Base-by-base conservation (phyloP, 2,329 filamentous ascomycete species). In the Aspergillus niger region DNA sequence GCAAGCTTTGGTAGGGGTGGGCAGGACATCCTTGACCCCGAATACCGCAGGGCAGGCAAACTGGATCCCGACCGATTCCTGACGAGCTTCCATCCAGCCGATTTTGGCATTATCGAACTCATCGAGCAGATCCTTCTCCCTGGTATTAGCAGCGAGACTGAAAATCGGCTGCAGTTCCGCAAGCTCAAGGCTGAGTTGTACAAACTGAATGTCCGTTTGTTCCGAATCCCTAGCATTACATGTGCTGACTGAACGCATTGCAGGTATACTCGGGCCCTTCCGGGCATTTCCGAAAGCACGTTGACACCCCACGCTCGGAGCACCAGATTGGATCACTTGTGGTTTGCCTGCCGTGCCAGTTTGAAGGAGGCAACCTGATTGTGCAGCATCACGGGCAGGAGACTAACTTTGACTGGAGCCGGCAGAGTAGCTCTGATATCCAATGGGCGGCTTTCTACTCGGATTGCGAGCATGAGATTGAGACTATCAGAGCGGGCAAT, bases 251-350 rank as follows among this genome's bases (percentile, higher is more conserved):
- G 8, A 32, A 39, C 8, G 10, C 20, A 15, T 7, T 3, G 28
- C 54, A 85, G 81, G 67, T 84, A 2, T 86, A 86, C 63, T 80
- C 78, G 0, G 80, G 74, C 0, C 83, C 82, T 0, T 83, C 80
- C 0, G 82, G 82, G 0, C 73, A 77, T 15, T 85, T 86, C 67
- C 78, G 79, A 22, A 68, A 79, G 0, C 82, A 85, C 57, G 79
- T 86, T 8, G 83, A 87, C 61, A 86, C 82, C 0, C 83, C 84
- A 0, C 79, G 82, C 0, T 80, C 78, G 0, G 61, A 69, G 0
- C 66, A 63, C 0, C 83, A 86, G 43, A 81, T 87, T 52, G 83
- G 81, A 0, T 84, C 81, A 0, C 75, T 87, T 0, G 83, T 87
- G 0, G 76, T 86, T 3, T 83, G 81, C 41, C 74, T 87, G 0